Conservation (phyloP, 2,329 filamentous ascomycete species). For the Alternaria consortialis region DNA sequence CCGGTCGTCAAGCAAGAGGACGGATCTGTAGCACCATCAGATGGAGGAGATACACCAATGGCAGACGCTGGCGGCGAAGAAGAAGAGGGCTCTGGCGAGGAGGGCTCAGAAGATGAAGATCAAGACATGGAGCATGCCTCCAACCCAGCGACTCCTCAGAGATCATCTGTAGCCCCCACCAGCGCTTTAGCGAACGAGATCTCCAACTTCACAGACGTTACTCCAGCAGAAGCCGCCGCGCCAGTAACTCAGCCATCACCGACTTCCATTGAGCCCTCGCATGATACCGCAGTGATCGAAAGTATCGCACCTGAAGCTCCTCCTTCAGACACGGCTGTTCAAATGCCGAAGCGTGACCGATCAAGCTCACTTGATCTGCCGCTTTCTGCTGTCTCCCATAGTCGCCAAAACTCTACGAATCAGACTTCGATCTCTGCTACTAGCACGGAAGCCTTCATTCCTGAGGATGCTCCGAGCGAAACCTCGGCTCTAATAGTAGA, state of each 20-base stretch:
- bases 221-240: not conserved
- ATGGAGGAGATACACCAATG: slow-evolving; percentile 52
- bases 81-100: slow-evolving; percentile 59
- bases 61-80: slow-evolving; percentile 55
- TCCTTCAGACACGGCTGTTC: slow-evolving; percentile 11
- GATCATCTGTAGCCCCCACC: slow-evolving; percentile 17
- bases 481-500: slow-evolving; percentile 9
- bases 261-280: slow-evolving; percentile 16
- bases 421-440: slow-evolving; percentile 35
- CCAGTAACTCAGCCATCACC: slow-evolving; percentile 11
- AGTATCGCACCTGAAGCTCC: slow-evolving; percentile 8
- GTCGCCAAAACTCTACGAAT: slow-evolving; percentile 48
- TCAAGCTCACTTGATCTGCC: slow-evolving; percentile 57
- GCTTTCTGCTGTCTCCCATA: slow-evolving; percentile 50
- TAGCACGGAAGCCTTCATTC: slow-evolving; percentile 11
- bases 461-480: slow-evolving; percentile 13
- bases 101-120: slow-evolving; percentile 57
- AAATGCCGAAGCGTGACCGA: slow-evolving; percentile 34
- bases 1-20: slow-evolving; percentile 51
- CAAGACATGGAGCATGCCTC: slow-evolving; percentile 59
- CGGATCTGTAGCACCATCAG: slow-evolving; percentile 49
- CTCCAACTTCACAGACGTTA: slow-evolving; percentile 12
- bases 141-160: slow-evolving; percentile 51
- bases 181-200: slow-evolving; percentile 24
- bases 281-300: slow-evolving; percentile 15